Percentiles rank a stretch among this genome's conserved stretches.
phyloP scores from a whole-genome alignment of 2,329 filamentous ascomycete species.

The Cercospora sp. region DNA sequence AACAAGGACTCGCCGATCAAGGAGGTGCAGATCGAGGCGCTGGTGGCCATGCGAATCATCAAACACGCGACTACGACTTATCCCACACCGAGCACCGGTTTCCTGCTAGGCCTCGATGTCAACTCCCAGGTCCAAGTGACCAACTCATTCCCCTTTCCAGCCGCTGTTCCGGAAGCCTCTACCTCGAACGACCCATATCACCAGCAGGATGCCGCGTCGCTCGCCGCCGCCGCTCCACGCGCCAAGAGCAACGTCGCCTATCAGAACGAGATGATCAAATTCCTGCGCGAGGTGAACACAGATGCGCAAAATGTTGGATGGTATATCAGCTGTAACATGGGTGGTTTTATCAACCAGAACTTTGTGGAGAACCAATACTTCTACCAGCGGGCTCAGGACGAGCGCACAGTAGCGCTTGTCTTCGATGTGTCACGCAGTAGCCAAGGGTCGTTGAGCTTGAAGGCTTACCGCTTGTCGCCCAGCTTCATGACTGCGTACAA shows the following conservation, averaged over 20 bases:
- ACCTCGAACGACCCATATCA: slow-evolving; percentile 66
- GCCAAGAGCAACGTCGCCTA: slow-evolving; percentile 87
- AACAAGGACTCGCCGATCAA: slow-evolving; percentile 51
- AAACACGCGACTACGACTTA: slow-evolving; percentile 89
- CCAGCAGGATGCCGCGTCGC: slow-evolving; percentile 67
- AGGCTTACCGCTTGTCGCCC: slow-evolving; percentile 86
- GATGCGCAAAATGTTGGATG: slow-evolving; percentile 97
- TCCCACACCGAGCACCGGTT: slow-evolving; percentile 85
- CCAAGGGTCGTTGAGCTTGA: slow-evolving; percentile 83
- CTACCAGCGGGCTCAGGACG: slow-evolving; percentile 91
- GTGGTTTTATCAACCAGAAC: slow-evolving; percentile 92
- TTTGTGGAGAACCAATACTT: slow-evolving; percentile 98
- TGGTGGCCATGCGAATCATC: slow-evolving; percentile 98
- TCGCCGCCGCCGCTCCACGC: slow-evolving; percentile 84
- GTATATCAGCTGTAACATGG: slow-evolving; percentile 99
- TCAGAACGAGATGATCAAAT: slow-evolving; percentile 95
- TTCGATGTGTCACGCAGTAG: slow-evolving; percentile 95
- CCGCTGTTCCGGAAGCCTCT: slow-evolving; percentile 60
- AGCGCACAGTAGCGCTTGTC: slow-evolving; percentile 81
- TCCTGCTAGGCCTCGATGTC: slow-evolving; percentile 89
- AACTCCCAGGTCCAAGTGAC: slow-evolving; percentile 82
- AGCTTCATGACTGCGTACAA: slow-evolving; percentile 89
- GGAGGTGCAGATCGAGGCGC: slow-evolving; percentile 89
- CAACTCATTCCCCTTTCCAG: slow-evolving; percentile 92
- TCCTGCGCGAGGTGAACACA: slow-evolving; percentile 94